Evolutionary conservation across 768 basidiomycete species (phyloP).

Genomic region (Xerocomellus amylosporus): DNA sequence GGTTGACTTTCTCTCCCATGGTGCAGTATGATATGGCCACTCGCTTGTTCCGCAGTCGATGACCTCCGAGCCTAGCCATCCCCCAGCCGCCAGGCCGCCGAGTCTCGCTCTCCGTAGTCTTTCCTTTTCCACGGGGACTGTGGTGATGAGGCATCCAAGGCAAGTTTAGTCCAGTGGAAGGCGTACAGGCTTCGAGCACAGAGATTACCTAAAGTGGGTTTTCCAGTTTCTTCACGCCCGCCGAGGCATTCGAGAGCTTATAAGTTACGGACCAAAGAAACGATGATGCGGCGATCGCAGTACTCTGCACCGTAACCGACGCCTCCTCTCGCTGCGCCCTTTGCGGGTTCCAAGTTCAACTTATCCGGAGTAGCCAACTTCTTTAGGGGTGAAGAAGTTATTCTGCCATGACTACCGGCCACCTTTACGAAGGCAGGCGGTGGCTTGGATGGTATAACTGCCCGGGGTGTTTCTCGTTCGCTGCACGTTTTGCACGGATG

Average conservation of each 20-base stretch:
- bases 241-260: neutral
- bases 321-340: constrained; percentile 19
- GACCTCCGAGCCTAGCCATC: neutral
- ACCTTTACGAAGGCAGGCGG: constrained; percentile 28
- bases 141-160: neutral
- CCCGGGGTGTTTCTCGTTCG: constrained; percentile 27
- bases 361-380: constrained; percentile 34
- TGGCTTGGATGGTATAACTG: constrained; percentile 40
- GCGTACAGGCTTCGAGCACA: neutral
- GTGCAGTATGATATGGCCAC: neutral
- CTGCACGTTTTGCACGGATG: constrained; percentile 26
- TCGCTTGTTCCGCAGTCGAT: neutral
- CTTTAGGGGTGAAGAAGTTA: too few relatives aligned
- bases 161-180: neutral
- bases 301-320: neutral
- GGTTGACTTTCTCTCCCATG: neutral
- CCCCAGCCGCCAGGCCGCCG: neutral
- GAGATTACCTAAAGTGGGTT: constrained; percentile 4
- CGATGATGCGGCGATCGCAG: neutral
- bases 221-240: neutral
- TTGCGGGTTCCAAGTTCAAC: constrained; percentile 17
- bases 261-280: neutral
- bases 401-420: too few relatives aligned
- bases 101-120: neutral
- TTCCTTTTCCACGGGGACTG: neutral